A percentile compares a stretch with the other conserved stretches of the same genome.
phyloP scores from a whole-genome alignment of 257 asterid species.

The Anisodus tanguticus region DNA sequence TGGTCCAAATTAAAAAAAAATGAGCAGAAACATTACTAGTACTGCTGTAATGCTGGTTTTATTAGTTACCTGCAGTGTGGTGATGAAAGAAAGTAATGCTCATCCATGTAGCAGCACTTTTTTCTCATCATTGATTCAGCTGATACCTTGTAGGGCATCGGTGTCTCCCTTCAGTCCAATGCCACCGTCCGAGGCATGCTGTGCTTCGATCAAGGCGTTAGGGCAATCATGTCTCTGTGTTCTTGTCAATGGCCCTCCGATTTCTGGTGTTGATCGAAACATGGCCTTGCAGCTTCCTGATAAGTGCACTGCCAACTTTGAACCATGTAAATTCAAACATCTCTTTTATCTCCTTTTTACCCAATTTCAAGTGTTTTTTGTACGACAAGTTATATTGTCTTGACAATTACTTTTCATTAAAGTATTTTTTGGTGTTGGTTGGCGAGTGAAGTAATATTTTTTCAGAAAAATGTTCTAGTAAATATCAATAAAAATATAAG shows the following conservation, averaged over 20 bases:
- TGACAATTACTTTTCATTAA: background rate
- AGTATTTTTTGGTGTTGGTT: background rate
- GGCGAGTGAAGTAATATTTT: background rate
- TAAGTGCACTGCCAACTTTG: conserved; percentile 82
- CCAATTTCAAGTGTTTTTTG: background rate
- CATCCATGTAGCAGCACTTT: conserved; percentile 71
- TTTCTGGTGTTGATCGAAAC: conserved; percentile 79
- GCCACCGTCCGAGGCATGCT: conserved; percentile 81
- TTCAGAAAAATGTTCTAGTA: background rate
- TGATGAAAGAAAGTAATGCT: conserved; percentile 43
- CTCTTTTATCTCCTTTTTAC: background rate
- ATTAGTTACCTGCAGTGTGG: conserved; percentile 35
- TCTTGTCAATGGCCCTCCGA: conserved; percentile 92
- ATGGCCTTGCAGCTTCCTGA: conserved; percentile 87
- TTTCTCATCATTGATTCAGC: conserved; percentile 80
- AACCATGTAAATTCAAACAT: conserved; percentile 56
- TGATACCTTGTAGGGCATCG: conserved; percentile 88
- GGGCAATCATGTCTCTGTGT: conserved; percentile 94
- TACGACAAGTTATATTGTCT: too few species aligned
- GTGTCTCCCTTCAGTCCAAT: conserved; percentile 71
- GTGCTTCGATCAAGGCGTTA: conserved; percentile 78
- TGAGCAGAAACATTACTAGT: conserved; percentile 40
- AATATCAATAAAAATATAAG: too few species aligned
- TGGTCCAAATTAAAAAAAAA: background rate
- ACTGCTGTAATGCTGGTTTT: conserved; percentile 37